A percentile compares a stretch with the other conserved stretches of the same genome.
Conservation (phyloP, 2,329 filamentous ascomycete species). For the Colletotrichum siamense region DNA sequence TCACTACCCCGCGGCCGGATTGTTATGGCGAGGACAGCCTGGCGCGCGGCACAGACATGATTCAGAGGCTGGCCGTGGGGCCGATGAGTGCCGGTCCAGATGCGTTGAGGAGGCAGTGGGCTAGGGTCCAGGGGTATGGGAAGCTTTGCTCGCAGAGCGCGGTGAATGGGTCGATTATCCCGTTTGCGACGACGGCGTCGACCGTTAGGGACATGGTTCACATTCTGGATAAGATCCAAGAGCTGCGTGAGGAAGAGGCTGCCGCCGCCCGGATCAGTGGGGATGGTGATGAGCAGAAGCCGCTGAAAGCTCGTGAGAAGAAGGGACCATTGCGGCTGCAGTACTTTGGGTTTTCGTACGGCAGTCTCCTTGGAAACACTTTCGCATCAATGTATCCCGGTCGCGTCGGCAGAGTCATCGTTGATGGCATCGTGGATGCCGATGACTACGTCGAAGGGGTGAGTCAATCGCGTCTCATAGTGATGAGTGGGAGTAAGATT, state of each 20-base stretch:
- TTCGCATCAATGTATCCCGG: slow-evolving; percentile 41
- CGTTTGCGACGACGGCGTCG: slow-evolving; percentile 39
- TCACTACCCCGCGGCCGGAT: slow-evolving; percentile 40
- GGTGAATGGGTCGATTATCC: slow-evolving; percentile 32
- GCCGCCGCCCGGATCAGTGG: background rate
- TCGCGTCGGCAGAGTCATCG: slow-evolving; percentile 44
- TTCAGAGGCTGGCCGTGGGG: slow-evolving; percentile 37
- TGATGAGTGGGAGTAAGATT: background rate
- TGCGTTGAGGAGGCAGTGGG: slow-evolving; percentile 4
- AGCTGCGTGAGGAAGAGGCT: slow-evolving; percentile 28
- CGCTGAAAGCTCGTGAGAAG: background rate
- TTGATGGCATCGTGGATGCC: slow-evolving; percentile 43
- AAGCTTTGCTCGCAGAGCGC: slow-evolving; percentile 29
- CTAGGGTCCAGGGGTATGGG: slow-evolving; percentile 27
- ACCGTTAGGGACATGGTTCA: slow-evolving; percentile 50
- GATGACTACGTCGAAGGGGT: slow-evolving; percentile 40
- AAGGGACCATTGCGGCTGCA: slow-evolving; percentile 35
- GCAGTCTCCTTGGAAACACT: slow-evolving; percentile 38
- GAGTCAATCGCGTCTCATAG: slow-evolving; percentile 6
- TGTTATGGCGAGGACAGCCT: slow-evolving; percentile 40
- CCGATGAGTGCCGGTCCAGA: slow-evolving; percentile 23
- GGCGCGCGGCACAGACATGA: slow-evolving; percentile 31
- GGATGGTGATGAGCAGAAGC: background rate
- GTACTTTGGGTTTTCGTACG: slow-evolving; percentile 58
- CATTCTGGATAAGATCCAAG: slow-evolving; percentile 46